Percentiles rank a stretch among this genome's conserved stretches.
phyloP scores from a whole-genome alignment of 192 early-diverging fungal species.

The Entomortierella beljakovae region DNA sequence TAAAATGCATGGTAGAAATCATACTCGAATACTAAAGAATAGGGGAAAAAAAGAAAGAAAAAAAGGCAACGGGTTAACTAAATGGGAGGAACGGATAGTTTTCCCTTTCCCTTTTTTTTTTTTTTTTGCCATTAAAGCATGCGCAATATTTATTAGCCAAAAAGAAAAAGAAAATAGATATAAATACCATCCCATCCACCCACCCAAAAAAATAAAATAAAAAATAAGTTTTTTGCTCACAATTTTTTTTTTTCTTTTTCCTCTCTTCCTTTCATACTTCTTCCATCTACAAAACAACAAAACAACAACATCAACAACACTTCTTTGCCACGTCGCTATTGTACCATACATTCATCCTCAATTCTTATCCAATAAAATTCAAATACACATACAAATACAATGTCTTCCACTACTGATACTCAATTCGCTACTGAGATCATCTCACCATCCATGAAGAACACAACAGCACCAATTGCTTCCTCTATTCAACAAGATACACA shows the following conservation, averaged over 20 bases:
- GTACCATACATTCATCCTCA: not conserved
- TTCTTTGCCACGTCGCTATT: not conserved
- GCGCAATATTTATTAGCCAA: not conserved
- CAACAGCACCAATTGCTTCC: not conserved
- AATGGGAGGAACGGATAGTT: too few species aligned
- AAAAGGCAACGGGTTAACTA: too few species aligned
- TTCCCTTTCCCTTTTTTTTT: too few species aligned
- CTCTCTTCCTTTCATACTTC: not conserved
- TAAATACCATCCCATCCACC: not conserved
- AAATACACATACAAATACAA: too few species aligned
- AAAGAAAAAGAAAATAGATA: not conserved
- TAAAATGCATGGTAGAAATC: too few species aligned
- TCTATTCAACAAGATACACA: not conserved
- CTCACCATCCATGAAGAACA: not conserved
- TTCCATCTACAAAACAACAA: not conserved
- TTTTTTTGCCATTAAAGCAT: not conserved
- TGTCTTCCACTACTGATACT: not conserved
- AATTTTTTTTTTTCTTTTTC: not conserved
- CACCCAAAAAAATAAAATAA: too few species aligned
- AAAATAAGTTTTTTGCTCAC: conserved; percentile 4
- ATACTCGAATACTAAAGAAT: too few species aligned
- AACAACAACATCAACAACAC: too few species aligned
- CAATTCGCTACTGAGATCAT: not conserved
- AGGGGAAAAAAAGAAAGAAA: too few species aligned
- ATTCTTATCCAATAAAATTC: too few species aligned